A percentile compares a stretch with the other conserved stretches of the same genome.
phyloP scores from a whole-genome alignment of 352 stramenopile species.

The Blastocystis sp. region DNA sequence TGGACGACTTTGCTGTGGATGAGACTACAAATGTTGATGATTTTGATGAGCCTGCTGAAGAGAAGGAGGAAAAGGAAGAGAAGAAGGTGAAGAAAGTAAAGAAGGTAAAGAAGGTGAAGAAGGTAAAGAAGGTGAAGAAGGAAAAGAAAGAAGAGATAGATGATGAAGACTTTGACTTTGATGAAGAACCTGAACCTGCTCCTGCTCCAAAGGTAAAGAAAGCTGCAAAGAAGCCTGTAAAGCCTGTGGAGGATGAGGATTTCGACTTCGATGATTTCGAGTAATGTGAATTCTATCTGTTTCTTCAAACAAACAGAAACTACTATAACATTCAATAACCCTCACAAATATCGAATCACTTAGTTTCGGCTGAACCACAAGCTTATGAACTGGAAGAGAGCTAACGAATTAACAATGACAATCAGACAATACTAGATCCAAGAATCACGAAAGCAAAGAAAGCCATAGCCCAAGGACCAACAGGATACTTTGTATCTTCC shows the following conservation, averaged over 20 bases:
- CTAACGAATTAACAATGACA: not conserved
- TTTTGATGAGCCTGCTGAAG: not conserved
- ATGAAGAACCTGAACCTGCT: slow-evolving; percentile 4
- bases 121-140: slow-evolving; percentile 61
- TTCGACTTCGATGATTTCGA: slow-evolving; percentile 20
- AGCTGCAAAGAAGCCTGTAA: not conserved
- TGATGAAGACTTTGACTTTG: slow-evolving; percentile 57
- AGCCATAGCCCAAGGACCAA: slow-evolving; percentile 54
- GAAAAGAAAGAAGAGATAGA: slow-evolving; percentile 29
- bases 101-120: slow-evolving; percentile 62
- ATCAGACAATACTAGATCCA: slow-evolving; percentile 3
- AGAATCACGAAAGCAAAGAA: slow-evolving; percentile 61
- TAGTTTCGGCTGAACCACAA: slow-evolving; percentile 50
- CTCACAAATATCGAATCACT: not conserved
- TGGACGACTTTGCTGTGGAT: not conserved
- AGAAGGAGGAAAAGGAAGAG: slow-evolving; percentile 11
- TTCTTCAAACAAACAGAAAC: not conserved
- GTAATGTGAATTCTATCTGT: not conserved
- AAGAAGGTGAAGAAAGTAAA: slow-evolving; percentile 59
- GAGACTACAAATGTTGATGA: not conserved
- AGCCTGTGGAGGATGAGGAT: not conserved
- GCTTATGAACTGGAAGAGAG: slow-evolving; percentile 59
- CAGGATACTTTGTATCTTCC: slow-evolving; percentile 51
- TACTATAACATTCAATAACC: slow-evolving; percentile 14
- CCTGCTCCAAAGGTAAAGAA: not conserved